phyloP scores from a whole-genome alignment of 1,139 yeast species.

The Meyerozyma smithsonii region DNA sequence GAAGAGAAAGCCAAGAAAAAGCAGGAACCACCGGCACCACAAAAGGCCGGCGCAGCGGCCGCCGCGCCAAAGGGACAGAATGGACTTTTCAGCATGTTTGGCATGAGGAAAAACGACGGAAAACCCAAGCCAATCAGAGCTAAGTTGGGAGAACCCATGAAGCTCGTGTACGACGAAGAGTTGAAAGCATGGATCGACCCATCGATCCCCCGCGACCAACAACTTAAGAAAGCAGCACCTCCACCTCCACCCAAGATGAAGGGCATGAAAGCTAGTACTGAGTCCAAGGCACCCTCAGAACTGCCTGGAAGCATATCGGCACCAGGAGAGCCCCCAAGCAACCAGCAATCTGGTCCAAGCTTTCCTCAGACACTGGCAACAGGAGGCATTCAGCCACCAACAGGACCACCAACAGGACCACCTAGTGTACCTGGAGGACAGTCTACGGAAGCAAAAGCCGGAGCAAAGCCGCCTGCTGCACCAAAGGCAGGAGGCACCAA shows the following conservation, averaged over 20 bases:
- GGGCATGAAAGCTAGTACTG: conserved; percentile 18
- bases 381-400: conserved; percentile 13
- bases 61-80: background rate
- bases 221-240: conserved; percentile 52
- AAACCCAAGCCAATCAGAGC: conserved; percentile 77
- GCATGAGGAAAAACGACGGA: conserved; percentile 44
- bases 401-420: conserved; percentile 5
- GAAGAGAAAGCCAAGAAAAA: conserved; percentile 17
- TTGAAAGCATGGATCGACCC: conserved; percentile 84
- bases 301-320: no score
- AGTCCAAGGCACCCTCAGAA: no score
- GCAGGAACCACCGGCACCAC: conserved; percentile 10
- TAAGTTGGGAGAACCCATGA: conserved; percentile 71
- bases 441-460: no score
- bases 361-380: no score
- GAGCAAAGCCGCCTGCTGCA: no score
- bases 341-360: no score
- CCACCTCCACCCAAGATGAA: conserved; percentile 71
- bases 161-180: conserved; percentile 77
- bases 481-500: no score
- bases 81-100: conserved; percentile 24
- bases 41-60: conserved; percentile 4
- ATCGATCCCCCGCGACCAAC: conserved; percentile 67
- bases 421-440: no score
- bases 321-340: no score